A percentile compares a stretch with the other conserved stretches of the same genome.
These are phyloP conservation scores for Aegle marmelos DNA, from an alignment of 345 rosid species.

Conservation along the genomic window DNA sequence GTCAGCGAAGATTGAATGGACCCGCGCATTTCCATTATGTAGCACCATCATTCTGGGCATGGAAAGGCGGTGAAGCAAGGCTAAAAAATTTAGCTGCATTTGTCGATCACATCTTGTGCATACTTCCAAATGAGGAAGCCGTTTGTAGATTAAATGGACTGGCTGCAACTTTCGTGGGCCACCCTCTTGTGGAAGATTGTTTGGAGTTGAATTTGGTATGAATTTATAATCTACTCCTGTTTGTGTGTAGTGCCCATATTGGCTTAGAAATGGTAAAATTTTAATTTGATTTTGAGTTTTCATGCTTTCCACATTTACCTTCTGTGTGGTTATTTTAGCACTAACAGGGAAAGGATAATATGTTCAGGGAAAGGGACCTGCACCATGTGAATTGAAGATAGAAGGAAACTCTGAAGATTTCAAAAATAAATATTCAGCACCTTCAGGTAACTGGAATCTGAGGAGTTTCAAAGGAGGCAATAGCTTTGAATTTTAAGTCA, in stretches of 20 bases:
- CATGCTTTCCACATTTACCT: not conserved
- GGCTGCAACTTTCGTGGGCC: constrained; percentile 79
- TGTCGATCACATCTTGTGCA: constrained; percentile 87
- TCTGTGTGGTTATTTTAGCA: not conserved
- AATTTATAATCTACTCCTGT: constrained; percentile 5
- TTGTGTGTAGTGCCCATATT: not conserved
- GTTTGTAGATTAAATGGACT: constrained; percentile 66
- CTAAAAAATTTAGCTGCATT: constrained; percentile 58
- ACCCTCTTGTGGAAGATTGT: constrained; percentile 82
- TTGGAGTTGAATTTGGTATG: constrained; percentile 55
- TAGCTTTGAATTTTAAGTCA: not conserved
- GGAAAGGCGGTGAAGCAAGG: constrained; percentile 93
- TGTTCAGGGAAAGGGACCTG: constrained; percentile 47
- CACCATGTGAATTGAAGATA: constrained; percentile 40
- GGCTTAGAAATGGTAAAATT: not conserved
- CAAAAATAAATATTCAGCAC: constrained; percentile 37
- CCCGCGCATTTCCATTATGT: constrained; percentile 82
- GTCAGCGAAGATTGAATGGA: constrained; percentile 22
- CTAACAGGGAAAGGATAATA: constrained; percentile 12
- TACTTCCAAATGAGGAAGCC: constrained; percentile 75
- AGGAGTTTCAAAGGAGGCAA: not conserved
- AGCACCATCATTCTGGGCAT: constrained; percentile 97
- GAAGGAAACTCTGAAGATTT: constrained; percentile 45
- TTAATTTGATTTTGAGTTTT: not conserved
- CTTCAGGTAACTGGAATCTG: constrained; percentile 49